Evolutionary conservation across 2,329 filamentous ascomycete species (phyloP), one percentile per base, ranked within the genome.

Genomic region (Monosporascus sp.): DNA sequence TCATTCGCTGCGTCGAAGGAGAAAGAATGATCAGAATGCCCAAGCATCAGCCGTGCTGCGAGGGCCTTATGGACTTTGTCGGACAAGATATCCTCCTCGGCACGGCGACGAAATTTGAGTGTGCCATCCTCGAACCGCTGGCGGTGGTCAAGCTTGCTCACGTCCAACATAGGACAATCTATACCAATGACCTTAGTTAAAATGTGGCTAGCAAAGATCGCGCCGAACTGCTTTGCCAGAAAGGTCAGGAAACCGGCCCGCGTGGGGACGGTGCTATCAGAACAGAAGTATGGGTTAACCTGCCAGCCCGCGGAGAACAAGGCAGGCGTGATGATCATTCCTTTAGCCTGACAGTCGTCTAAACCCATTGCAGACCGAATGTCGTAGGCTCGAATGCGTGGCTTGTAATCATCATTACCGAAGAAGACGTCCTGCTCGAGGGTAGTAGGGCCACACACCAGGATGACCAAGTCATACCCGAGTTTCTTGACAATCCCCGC

Each of bases 271-370:
- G 31, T 37, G 6, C 50, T 44, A 3, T 51, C 18, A 18, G 47
- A 46, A 20, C 53, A 58, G 48, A 68, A 62, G 9, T 51, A 63
- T 3, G 61, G 58, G 25, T 67, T 67, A 37, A 66, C 38, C 20
- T 63, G 60, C 66, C 66, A 68, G 5, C 66, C 65, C 18, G 62
- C 59, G 25, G 66, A 68, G 31, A 66, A 68, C 37, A 64, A 46
- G 15, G 63, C 57, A 4, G 66, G 61, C 1, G 65, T 67, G 5
- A 68, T 51, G 2, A 68, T 27, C 2, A 52, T 58, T 4, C 49
- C 58, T 2, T 61, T 52, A 18, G 60, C 20, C 45, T 56, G 47
- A 3, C 55, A 35, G 7, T 53, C 60, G 49, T 46, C 22, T 25
- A 24, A 25, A 8, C 24, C 24, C 4, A 65, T 55, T 6, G 50